Base-by-base conservation (phyloP, 1,284 basidiomycete genomes). In the Ganoderma boninense region DNA sequence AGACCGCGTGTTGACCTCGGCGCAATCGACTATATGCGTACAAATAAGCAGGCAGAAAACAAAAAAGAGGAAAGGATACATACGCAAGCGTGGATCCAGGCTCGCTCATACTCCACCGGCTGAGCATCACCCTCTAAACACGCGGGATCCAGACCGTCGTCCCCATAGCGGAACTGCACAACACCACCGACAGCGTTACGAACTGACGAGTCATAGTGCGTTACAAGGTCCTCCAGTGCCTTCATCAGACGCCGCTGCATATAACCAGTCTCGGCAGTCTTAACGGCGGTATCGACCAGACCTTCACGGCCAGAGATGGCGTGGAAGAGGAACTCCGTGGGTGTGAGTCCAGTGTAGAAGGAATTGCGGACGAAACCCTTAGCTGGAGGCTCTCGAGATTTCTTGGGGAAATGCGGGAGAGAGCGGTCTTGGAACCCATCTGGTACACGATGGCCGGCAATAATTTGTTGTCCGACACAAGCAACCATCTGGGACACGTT, bases 401-500 rank as follows among this genome's bases (percentile, higher is more conserved):
- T 99, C 84, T 99, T 99, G 38, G 94, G 95, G 83, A 99, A 99
- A 82, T 99, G 98, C 0, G 98, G 98, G 29, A 99, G 87, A 1
- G 98, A 98, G 62, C 98, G 95, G 83, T 99, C 98, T 83, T 99
- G 98, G 86, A 99, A 99, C 65, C 97, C 98, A 86, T 99, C 95
- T 1, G 97, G 97, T 8, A 99, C 97, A 90, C 98, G 98, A 80
- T 96, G 95, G 29, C 98, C 98, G 32, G 95, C 92, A 75, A 99
- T 99, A 82, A 99, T 99, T 80, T 99, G 98, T 80, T 99, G 98
- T 13, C 98, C 98, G 76, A 99, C 98, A 89, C 97, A 98, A 75
- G 98, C 98, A 69, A 99, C 98, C 98, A 99, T 99, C 84, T 99
- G 98, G 16, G 97, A 98, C 70, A 99, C 98, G 82, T 99, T 99